These are phyloP conservation scores for Phytophthora chlamydospora DNA, from an alignment of 352 stramenopile species.

Conservation along the genomic window DNA sequence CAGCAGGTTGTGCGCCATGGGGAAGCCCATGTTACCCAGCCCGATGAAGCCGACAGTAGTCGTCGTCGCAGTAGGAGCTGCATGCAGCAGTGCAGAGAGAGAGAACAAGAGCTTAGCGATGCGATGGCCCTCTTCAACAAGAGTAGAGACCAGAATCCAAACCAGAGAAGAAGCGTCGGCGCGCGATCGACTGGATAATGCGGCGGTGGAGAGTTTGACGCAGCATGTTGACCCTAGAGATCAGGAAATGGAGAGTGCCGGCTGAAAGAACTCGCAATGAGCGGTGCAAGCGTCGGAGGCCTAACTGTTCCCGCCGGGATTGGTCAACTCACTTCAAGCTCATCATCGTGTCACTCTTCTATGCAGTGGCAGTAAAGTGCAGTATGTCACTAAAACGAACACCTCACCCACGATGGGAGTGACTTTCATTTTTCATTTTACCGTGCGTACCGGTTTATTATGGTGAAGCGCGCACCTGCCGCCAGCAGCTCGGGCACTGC, in stretches of 20 bases:
- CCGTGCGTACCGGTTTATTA: constrained; percentile 42
- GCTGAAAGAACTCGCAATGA: neutral
- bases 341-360: constrained; percentile 16
- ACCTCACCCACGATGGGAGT: too few relatives aligned
- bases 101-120: constrained; percentile 1
- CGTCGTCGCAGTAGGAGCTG: constrained; percentile 9
- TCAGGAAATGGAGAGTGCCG: neutral
- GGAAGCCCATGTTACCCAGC: constrained; percentile 93
- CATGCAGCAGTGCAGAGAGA: neutral
- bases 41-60: constrained; percentile 86
- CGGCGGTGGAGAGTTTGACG: neutral
- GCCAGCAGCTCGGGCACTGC: constrained; percentile 12
- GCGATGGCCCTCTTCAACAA: neutral
- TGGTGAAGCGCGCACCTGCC: constrained; percentile 29
- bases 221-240: constrained; percentile 10
- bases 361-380: neutral
- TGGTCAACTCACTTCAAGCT: constrained; percentile 4
- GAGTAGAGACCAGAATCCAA: neutral
- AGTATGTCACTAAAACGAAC: too few relatives aligned
- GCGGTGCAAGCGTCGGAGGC: constrained; percentile 9
- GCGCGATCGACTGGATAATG: neutral
- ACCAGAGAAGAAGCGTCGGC: constrained; percentile 26
- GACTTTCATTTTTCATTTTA: neutral
- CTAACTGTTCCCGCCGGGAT: neutral
- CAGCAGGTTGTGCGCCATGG: constrained; percentile 91